phyloP scores from a whole-genome alignment of 768 basidiomycete species.

The Harrya chromipes region DNA sequence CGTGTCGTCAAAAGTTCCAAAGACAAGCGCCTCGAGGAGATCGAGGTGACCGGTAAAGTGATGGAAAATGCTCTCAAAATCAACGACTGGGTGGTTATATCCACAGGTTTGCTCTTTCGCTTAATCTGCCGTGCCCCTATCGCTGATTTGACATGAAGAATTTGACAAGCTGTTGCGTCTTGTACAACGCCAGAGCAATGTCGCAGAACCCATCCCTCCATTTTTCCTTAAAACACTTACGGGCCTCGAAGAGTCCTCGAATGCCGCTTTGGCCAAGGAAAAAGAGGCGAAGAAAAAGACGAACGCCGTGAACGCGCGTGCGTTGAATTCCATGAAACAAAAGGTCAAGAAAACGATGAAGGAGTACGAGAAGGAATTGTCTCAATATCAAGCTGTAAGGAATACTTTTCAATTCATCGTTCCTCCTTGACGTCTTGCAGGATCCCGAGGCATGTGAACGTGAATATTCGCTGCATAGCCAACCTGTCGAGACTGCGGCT shows the following conservation, averaged over 20 bases:
- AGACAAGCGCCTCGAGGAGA: constrained; percentile 90
- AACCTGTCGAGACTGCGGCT: constrained; percentile 42
- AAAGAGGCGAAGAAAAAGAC: constrained; percentile 94
- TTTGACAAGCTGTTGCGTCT: constrained; percentile 94
- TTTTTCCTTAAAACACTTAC: constrained; percentile 76
- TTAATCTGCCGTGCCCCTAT: not conserved
- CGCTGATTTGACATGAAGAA: constrained; percentile 49
- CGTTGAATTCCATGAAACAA: constrained; percentile 97
- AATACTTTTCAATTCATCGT: not conserved
- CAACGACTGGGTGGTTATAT: constrained; percentile 94
- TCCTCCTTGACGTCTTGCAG: constrained; percentile 36
- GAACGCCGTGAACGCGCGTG: constrained; percentile 91
- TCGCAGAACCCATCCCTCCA: constrained; percentile 82
- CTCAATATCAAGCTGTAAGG: constrained; percentile 74
- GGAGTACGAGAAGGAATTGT: constrained; percentile 81
- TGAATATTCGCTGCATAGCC: constrained; percentile 57
- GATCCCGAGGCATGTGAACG: constrained; percentile 87
- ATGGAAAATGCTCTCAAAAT: constrained; percentile 96
- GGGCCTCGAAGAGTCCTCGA: constrained; percentile 75
- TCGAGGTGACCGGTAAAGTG: constrained; percentile 85
- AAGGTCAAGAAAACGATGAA: constrained; percentile 89
- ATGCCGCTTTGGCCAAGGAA: constrained; percentile 72
- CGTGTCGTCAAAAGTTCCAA: constrained; percentile 78
- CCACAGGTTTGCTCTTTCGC: constrained; percentile 57
- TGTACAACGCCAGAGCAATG: constrained; percentile 82